Evolutionary conservation across 176 grass and related monocot species (phyloP).

Genomic region (Poa pratensis): DNA sequence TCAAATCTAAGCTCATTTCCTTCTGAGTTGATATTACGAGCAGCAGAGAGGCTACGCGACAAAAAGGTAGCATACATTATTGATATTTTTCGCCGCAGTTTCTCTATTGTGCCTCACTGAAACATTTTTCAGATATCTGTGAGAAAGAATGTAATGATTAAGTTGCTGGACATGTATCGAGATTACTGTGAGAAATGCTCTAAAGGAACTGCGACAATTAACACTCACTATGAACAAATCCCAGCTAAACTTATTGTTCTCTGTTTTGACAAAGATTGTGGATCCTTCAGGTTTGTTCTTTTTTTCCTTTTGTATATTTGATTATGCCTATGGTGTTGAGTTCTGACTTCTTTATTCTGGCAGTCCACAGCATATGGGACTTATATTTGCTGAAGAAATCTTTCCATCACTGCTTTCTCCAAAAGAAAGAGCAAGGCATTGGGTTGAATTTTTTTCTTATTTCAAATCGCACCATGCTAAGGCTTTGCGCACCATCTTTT

Average conservation of each 20-base stretch:
- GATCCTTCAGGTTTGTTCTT: conserved; percentile 69
- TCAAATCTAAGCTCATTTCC: conserved; percentile 72
- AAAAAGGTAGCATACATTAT: conserved; percentile 66
- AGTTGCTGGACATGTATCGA: conserved; percentile 80
- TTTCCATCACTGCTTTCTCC: conserved; percentile 80
- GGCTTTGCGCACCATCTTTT: conserved; percentile 74
- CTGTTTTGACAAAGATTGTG: conserved; percentile 81
- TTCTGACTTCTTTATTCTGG: conserved; percentile 47
- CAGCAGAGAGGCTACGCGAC: conserved; percentile 77
- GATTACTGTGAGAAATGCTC: conserved; percentile 83
- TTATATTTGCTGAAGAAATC: conserved; percentile 80
- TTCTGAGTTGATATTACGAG: conserved; percentile 63
- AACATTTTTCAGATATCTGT: conserved; percentile 71
- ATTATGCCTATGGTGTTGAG: conserved; percentile 32
- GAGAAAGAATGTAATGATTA: conserved; percentile 81
- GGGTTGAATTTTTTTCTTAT: conserved; percentile 84
- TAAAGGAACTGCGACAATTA: conserved; percentile 60
- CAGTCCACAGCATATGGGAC: conserved; percentile 79
- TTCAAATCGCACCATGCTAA: conserved; percentile 76
- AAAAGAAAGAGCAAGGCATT: conserved; percentile 86
- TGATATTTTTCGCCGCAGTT: conserved; percentile 33
- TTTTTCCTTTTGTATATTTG: conserved; percentile 22
- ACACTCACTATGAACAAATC: conserved; percentile 81
- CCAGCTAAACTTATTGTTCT: conserved; percentile 76
- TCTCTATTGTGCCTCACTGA: conserved; percentile 34